phyloP scores from a whole-genome alignment of 768 basidiomycete genomes.

The Boletus vermiculosoides region DNA sequence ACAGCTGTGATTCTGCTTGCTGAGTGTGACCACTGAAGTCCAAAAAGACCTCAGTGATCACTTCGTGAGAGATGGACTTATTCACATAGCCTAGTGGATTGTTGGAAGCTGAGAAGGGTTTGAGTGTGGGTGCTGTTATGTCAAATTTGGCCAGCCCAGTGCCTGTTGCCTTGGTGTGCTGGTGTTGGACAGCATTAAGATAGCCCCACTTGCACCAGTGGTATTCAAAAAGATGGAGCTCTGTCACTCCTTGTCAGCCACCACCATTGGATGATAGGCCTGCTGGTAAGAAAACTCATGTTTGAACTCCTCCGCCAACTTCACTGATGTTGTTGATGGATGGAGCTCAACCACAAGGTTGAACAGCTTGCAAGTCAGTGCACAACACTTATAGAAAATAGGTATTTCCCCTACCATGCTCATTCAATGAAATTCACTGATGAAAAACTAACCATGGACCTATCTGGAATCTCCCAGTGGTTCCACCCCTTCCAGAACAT shows the following conservation, averaged over 20 bases:
- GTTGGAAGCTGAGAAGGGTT: too few relatives aligned
- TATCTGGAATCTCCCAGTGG: neutral
- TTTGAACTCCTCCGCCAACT: neutral
- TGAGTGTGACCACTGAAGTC: too few relatives aligned
- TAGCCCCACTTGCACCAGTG: too few relatives aligned
- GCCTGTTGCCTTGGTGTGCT: too few relatives aligned
- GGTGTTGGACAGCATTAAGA: too few relatives aligned
- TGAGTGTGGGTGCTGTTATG: too few relatives aligned
- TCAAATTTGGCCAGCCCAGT: too few relatives aligned
- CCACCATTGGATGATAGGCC: neutral
- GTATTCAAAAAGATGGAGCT: too few relatives aligned
- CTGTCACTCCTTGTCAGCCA: neutral
- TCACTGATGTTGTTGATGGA: neutral
- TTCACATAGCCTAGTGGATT: too few relatives aligned
- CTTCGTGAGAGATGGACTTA: too few relatives aligned
- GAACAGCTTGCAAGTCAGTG: neutral
- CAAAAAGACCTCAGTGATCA: too few relatives aligned
- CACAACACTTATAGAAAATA: neutral
- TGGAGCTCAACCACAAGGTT: neutral
- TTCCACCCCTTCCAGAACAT: neutral
- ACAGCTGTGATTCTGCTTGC: too few relatives aligned
- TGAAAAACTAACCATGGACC: neutral
- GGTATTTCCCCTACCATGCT: neutral
- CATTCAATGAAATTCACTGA: neutral
- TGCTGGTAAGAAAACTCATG: neutral